Base-by-base conservation (phyloP, 805 yeast genomes). In the Metschnikowia arizonensis region DNA sequence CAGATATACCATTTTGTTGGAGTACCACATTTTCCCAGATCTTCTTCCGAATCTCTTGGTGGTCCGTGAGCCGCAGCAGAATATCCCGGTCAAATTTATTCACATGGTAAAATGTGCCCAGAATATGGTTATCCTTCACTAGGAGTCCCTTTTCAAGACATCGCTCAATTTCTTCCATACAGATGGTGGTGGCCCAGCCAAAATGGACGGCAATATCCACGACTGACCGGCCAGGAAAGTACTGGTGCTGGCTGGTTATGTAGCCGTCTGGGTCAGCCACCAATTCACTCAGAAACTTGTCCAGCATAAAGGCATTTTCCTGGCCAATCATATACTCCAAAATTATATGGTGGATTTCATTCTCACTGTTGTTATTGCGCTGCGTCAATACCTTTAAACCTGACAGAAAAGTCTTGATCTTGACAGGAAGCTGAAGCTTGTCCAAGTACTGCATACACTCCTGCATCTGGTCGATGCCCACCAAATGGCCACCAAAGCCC, bases 401-500 rank as follows among this genome's bases (percentile, higher is more conserved):
- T 0, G 68, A 61, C 29, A 55, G 65, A 49, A 68, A 72, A 5
- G 54, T 48, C 39, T 60, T 61, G 46, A 76, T 50, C 2, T 64
- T 57, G 25, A 84, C 62, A 0, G 91, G 88, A 12, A 91, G 65
- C 6, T 77, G 70, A 35, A 89, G 64, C 6, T 55, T 56, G 5
- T 76, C 81, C 56, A 88, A 80, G 11, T 71, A 59, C 23, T 69
- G 71, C 44, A 88, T 74, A 0, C 96, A 81, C 37, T 76, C 77
- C 41, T 64, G 71, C 41, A 91, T 66, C 52, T 88, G 95, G 19
- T 63, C 63, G 0, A 97, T 87, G 1, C 87, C 74, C 1, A 90
- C 75, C 33, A 88, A 69, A 39, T 83, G 83, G 7, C 79, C 71
- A 1, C 84, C 85, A 51, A 69, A 68, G 2, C 76, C 76, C 43